Conservation (phyloP, 495 filamentous ascomycete genomes). For the Hypomontagnella monticulosa region DNA sequence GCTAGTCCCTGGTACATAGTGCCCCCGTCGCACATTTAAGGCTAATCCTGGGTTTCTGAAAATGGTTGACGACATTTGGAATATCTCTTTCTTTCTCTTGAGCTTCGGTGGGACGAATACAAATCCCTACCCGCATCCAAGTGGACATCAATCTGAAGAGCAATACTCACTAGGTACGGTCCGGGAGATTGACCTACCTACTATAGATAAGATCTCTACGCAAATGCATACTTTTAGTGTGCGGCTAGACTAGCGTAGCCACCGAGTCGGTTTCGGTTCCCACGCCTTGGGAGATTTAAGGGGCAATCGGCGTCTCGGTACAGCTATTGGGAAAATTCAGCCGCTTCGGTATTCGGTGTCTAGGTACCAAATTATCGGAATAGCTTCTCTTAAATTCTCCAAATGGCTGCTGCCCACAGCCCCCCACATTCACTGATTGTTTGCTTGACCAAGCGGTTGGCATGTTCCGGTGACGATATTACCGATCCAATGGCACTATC, state of each 20-base stretch:
- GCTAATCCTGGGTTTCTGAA: background rate
- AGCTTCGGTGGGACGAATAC: background rate
- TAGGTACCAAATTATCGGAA: too few species aligned
- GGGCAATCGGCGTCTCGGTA: slow-evolving; percentile 11
- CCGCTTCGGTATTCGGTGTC: slow-evolving; percentile 21
- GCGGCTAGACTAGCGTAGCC: slow-evolving; percentile 11
- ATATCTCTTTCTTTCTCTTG: background rate
- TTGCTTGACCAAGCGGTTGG: too few species aligned
- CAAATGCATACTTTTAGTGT: slow-evolving; percentile 6
- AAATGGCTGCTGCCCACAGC: too few species aligned
- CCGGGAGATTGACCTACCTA: slow-evolving; percentile 7
- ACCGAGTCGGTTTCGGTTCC: background rate
- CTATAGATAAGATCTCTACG: slow-evolving; percentile 7
- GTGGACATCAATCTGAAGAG: background rate
- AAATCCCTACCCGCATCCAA: background rate
- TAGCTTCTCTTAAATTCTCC: too few species aligned
- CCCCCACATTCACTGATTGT: too few species aligned
- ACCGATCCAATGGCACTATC: too few species aligned
- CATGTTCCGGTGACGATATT: too few species aligned
- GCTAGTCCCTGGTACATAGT: background rate
- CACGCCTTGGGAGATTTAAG: slow-evolving; percentile 24
- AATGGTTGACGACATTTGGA: background rate
- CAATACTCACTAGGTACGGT: slow-evolving; percentile 21
- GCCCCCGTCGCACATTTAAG: background rate
- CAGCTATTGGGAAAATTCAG: slow-evolving; percentile 12